Conservation (phyloP, 129 eudicot genomes). For the Flaveria bidentis region DNA sequence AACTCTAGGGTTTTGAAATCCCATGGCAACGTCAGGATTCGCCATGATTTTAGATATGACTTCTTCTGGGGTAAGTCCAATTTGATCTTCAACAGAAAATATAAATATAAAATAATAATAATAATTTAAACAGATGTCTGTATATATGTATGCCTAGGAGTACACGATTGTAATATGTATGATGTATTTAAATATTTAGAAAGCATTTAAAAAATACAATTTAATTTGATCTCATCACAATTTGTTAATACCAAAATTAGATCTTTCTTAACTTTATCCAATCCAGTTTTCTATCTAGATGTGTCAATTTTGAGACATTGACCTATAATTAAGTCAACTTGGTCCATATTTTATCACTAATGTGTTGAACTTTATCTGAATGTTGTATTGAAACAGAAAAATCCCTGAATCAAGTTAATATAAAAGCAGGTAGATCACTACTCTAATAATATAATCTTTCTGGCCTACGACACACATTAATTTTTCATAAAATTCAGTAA, state of each 20-base stretch:
- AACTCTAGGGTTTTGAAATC: slow-evolving; percentile 96
- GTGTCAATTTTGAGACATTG: background rate
- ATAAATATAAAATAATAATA: background rate
- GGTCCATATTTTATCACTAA: too few species aligned
- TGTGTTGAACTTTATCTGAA: too few species aligned
- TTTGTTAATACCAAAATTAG: background rate
- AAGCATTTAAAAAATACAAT: background rate
- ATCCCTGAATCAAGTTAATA: too few species aligned
- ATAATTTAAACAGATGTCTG: background rate
- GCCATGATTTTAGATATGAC: slow-evolving; percentile 96
- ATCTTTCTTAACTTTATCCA: slow-evolving; percentile 8
- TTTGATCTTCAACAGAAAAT: slow-evolving; percentile 59
- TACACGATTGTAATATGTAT: background rate
- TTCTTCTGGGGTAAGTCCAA: slow-evolving; percentile 95
- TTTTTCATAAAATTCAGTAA: background rate
- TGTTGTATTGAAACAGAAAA: background rate
- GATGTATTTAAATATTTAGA: background rate
- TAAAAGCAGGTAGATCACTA: background rate
- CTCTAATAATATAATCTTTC: background rate
- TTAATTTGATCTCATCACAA: background rate
- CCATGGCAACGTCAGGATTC: slow-evolving; percentile 97
- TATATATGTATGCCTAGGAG: background rate
- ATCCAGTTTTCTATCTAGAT: background rate
- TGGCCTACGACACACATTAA: background rate
- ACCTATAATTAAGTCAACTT: background rate